Evolutionary conservation across 2,329 filamentous ascomycete species (phyloP), one percentile per base, ranked within the genome.

Genomic region (Madurella fahalii): DNA sequence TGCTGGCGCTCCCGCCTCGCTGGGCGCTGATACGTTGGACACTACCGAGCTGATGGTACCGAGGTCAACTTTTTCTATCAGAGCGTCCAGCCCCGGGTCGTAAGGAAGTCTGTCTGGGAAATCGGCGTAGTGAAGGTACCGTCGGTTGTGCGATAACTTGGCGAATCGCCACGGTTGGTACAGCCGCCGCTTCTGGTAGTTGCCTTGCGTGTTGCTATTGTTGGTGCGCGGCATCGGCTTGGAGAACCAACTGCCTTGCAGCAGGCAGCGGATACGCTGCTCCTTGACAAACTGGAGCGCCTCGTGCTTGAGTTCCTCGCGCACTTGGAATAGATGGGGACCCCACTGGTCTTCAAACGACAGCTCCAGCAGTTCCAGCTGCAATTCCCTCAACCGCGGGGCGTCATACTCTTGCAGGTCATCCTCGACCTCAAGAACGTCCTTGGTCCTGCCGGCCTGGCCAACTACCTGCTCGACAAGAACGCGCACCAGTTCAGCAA

Each of bases 331-430:
- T 30, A 99, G 78, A 71, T 97, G 91, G 58, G 89, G 83, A 12
- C 92, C 92, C 94, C 94, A 99, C 47, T 89, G 89, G 68, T 95
- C 90, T 69, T 97, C 93, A 67, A 97, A 97, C 0, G 90, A 89
- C 60, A 94, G 77, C 68, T 95, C 90, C 4, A 97, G 77, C 11
- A 96, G 78, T 63, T 95, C 89, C 91, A 97, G 96, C 71, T 99
- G 94, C 52, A 96, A 76, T 66, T 91, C 85, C 49, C 94, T 83
- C 52, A 97, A 77, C 40, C 85, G 82, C 43, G 80, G 76, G 63
- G 91, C 87, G 61, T 96, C 91, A 67, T 90, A 93, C 63, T 92
- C 88, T 7, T 83, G 79, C 55, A 99, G 78, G 58, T 96, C 92
- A 61, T 95, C 91, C 71, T 97, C 93, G 0, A 96, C 83, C 63